Percentiles rank a stretch among this genome's conserved stretches.
Conservation (phyloP, 2,329 filamentous ascomycete species). For the Alternaria burnsii region DNA sequence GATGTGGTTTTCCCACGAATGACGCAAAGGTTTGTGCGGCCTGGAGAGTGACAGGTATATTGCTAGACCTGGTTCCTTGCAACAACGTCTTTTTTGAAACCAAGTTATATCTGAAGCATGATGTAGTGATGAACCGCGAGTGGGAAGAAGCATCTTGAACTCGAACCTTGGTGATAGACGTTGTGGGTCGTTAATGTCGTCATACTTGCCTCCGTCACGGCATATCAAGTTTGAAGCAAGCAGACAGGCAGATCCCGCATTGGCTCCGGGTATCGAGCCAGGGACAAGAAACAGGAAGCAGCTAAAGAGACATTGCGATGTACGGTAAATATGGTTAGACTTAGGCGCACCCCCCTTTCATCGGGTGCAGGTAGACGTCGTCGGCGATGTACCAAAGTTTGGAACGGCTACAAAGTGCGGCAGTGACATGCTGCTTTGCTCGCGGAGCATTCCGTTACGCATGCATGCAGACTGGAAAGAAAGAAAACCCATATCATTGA, state of each 20-base stretch:
- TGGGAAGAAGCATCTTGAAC: neutral
- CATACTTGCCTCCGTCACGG: conserved; percentile 14
- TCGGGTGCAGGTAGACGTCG: conserved; percentile 4
- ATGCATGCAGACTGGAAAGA: conserved; percentile 15
- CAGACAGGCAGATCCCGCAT: conserved; percentile 11
- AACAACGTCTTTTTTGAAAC: neutral
- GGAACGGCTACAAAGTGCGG: neutral
- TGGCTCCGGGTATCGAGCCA: conserved; percentile 10
- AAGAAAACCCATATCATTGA: conserved; percentile 11
- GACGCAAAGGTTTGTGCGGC: neutral
- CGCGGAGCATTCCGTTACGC: conserved; percentile 8
- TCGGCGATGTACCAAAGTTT: conserved; percentile 14
- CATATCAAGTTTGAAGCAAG: conserved; percentile 12
- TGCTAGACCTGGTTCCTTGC: neutral
- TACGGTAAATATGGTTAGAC: conserved; percentile 1
- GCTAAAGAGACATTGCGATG: conserved; percentile 13
- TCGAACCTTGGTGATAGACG: conserved; percentile 14
- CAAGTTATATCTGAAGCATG: neutral
- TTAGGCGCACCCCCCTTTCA: neutral
- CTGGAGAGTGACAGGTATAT: conserved; percentile 1
- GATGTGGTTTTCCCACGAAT: conserved; percentile 7
- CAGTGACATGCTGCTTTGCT: conserved; percentile 5
- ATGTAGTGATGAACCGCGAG: neutral
- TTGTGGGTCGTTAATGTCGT: conserved; percentile 19
- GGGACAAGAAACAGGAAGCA: neutral